Conservation (phyloP, 2,329 filamentous ascomycete genomes). For the Fusarium sambucinum region DNA sequence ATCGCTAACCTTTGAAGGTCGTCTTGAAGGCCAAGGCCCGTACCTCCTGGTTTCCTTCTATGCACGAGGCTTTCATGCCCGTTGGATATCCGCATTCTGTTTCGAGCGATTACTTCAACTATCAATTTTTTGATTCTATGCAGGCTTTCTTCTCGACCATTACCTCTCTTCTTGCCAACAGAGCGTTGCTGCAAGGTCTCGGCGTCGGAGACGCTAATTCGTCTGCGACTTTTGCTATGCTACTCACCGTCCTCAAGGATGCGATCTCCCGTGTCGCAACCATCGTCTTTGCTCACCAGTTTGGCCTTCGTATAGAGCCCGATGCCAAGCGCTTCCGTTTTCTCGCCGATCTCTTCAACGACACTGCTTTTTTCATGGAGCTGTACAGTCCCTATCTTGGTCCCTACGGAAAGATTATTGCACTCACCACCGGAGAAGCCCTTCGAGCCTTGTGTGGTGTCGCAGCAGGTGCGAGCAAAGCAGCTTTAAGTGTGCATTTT, state of each 20-base stretch:
- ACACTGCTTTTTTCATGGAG: conserved; percentile 87
- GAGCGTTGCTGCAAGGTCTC: conserved; percentile 83
- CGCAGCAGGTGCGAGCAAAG: conserved; percentile 89
- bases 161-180: conserved; percentile 80
- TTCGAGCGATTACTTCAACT: conserved; percentile 84
- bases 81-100: conserved; percentile 91
- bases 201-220: conserved; percentile 85
- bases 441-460: conserved; percentile 82
- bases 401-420: conserved; percentile 60
- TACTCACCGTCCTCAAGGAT: conserved; percentile 86
- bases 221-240: conserved; percentile 82
- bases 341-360: conserved; percentile 89
- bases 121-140: conserved; percentile 77
- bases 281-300: conserved; percentile 85
- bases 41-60: conserved; percentile 45
- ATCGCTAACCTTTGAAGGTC: conserved; percentile 38
- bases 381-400: conserved; percentile 82
- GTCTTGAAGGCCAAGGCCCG: conserved; percentile 39
- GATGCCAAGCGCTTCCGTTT: conserved; percentile 93
- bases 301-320: conserved; percentile 85
- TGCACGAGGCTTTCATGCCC: conserved; percentile 76
- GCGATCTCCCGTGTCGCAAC: conserved; percentile 85
- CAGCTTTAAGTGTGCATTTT: conserved; percentile 92
- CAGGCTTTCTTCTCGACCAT: conserved; percentile 89
- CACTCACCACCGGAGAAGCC: conserved; percentile 64